These are phyloP conservation scores for Tulasnella sp. DNA, from an alignment of 768 basidiomycete species.

Conservation along the genomic window DNA sequence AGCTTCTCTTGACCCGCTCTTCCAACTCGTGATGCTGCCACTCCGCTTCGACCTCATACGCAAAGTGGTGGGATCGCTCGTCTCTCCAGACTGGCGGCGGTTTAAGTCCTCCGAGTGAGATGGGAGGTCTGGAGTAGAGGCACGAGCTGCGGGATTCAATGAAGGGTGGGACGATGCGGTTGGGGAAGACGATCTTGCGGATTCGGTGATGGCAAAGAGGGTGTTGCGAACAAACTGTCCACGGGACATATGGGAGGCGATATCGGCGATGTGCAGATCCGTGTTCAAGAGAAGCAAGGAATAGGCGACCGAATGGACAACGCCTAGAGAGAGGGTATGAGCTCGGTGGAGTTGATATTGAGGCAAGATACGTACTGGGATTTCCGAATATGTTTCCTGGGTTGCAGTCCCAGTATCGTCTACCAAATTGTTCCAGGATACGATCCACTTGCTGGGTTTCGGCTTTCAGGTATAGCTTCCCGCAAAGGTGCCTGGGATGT, in stretches of 20 bases:
- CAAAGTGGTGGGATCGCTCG: constrained; percentile 19
- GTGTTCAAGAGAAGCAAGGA: constrained; percentile 93
- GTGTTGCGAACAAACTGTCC: constrained; percentile 91
- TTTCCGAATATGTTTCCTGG: constrained; percentile 74
- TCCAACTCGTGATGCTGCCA: constrained; percentile 32
- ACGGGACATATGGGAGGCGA: constrained; percentile 84
- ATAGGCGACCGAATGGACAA: constrained; percentile 93
- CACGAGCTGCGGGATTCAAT: constrained; percentile 45
- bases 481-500: constrained; percentile 67
- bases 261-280: constrained; percentile 92
- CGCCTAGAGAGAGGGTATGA: constrained; percentile 45
- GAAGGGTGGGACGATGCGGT: constrained; percentile 12
- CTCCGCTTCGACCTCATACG: constrained; percentile 30
- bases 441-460: constrained; percentile 98
- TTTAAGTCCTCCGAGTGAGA: constrained; percentile 45
- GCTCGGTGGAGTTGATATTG: background rate
- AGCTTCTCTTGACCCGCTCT: constrained; percentile 23
- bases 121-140: constrained; percentile 57
- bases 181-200: constrained; percentile 10
- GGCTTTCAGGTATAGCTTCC: constrained; percentile 87
- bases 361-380: constrained; percentile 55
- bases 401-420: constrained; percentile 90
- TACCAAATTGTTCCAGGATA: constrained; percentile 87
- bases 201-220: constrained; percentile 66
- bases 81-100: constrained; percentile 13